These are phyloP conservation scores for Torrubiella hemipterigena DNA, from an alignment of 2,329 filamentous ascomycete genomes.

Conservation along the genomic window DNA sequence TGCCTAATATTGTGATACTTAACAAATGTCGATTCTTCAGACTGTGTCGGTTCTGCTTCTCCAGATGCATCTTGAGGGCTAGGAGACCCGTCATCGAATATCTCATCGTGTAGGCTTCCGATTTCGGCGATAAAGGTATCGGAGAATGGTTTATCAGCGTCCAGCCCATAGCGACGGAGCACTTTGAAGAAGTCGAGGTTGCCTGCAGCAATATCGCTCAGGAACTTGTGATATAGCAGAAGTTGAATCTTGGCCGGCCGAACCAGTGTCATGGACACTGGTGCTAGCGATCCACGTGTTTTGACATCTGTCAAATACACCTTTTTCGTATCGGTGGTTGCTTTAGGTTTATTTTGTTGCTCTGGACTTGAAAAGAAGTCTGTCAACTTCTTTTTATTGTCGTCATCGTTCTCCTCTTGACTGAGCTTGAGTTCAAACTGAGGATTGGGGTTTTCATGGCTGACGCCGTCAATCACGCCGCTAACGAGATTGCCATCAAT, in stretches of 20 bases:
- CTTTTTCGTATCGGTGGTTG: slow-evolving; percentile 18
- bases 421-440: slow-evolving; percentile 51
- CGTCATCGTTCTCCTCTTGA: slow-evolving; percentile 15
- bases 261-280: slow-evolving; percentile 53
- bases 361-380: slow-evolving; percentile 25
- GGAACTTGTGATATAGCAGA: slow-evolving; percentile 76
- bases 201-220: slow-evolving; percentile 64
- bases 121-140: slow-evolving; percentile 70
- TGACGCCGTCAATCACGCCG: slow-evolving; percentile 81
- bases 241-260: slow-evolving; percentile 76
- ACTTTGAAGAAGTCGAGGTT: slow-evolving; percentile 58
- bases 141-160: slow-evolving; percentile 56
- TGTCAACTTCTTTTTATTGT: slow-evolving; percentile 25
- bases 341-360: not conserved
- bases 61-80: slow-evolving; percentile 16
- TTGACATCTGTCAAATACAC: slow-evolving; percentile 85
- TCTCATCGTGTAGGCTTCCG: slow-evolving; percentile 52
- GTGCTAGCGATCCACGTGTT: slow-evolving; percentile 57
- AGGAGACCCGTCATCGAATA: slow-evolving; percentile 39
- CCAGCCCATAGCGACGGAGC: slow-evolving; percentile 59
- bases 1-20: slow-evolving; percentile 36
- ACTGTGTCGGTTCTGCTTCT: not conserved
- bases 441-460: slow-evolving; percentile 61
- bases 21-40: slow-evolving; percentile 20
- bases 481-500: slow-evolving; percentile 75